Evolutionary conservation across 2,329 filamentous ascomycete species (phyloP).

Genomic region (Dothideomycetes sp.): DNA sequence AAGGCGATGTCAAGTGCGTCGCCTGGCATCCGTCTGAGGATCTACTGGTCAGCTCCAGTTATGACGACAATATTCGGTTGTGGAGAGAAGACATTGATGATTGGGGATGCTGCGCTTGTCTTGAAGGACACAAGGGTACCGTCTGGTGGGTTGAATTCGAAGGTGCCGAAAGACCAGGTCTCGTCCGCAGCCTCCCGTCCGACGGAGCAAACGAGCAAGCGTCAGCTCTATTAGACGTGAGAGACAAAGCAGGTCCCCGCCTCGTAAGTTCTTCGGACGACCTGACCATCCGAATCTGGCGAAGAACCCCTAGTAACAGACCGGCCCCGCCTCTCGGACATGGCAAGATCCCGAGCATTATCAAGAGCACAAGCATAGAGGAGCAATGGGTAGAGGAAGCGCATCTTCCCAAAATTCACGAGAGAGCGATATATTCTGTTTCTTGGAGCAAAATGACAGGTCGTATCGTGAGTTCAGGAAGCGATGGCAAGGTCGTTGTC

Average conservation of each 20-base stretch:
- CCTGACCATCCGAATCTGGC: conserved; percentile 68
- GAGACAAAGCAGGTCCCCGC: conserved; percentile 40
- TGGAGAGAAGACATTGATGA: conserved; percentile 90
- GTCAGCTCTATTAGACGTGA: conserved; percentile 22
- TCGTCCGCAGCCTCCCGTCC: conserved; percentile 15
- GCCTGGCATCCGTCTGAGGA: conserved; percentile 77
- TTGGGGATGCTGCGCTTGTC: conserved; percentile 78
- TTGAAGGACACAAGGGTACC: conserved; percentile 72
- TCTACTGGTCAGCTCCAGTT: conserved; percentile 79
- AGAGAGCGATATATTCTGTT: conserved; percentile 72
- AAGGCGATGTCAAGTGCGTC: conserved; percentile 89
- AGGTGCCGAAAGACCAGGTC: conserved; percentile 24
- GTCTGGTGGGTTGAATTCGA: conserved; percentile 80
- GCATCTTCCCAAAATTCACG: conserved; percentile 63
- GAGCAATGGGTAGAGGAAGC: conserved; percentile 78
- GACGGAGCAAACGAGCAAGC: conserved; percentile 25
- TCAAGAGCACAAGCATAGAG: conserved; percentile 58
- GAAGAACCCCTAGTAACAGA: conserved; percentile 46
- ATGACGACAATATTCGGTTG: conserved; percentile 81
- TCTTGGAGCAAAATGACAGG: conserved; percentile 73
- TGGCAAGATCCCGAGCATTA: conserved; percentile 74
- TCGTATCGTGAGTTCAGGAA: conserved; percentile 74
- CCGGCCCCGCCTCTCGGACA: conserved; percentile 33
- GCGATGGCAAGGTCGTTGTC: conserved; percentile 70
- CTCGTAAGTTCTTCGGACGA: conserved; percentile 83